phyloP scores from a whole-genome alignment of 345 rosid species.

The Streptanthus diversifolius region DNA sequence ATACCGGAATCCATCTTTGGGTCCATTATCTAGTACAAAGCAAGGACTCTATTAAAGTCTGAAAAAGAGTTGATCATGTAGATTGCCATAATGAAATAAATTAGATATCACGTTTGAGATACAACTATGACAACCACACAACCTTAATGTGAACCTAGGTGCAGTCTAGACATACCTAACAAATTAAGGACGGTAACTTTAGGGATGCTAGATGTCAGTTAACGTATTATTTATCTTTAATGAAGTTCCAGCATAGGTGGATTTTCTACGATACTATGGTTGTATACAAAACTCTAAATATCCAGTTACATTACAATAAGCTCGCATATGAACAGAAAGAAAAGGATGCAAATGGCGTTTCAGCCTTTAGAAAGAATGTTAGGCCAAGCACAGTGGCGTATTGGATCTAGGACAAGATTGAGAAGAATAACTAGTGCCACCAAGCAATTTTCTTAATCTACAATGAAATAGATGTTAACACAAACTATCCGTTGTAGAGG shows the following conservation, averaged over 20 bases:
- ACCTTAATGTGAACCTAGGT: neutral
- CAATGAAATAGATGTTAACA: neutral
- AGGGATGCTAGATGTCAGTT: neutral
- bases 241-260: neutral
- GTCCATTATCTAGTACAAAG: constrained; percentile 78
- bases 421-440: neutral
- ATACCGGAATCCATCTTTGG: constrained; percentile 99
- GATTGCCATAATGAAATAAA: neutral
- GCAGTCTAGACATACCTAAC: neutral
- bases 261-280: neutral
- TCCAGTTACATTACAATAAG: neutral
- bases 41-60: neutral
- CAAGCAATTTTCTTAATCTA: neutral
- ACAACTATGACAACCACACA: neutral
- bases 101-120: neutral
- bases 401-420: too few species aligned
- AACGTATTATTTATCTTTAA: neutral
- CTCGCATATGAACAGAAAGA: neutral
- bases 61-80: neutral
- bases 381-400: too few species aligned
- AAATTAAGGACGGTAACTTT: neutral
- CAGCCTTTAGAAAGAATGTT: neutral
- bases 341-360: neutral
- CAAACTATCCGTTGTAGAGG: neutral
- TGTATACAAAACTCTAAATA: neutral